A percentile compares a stretch with the other conserved stretches of the same genome.
Evolutionary conservation across 2,329 filamentous ascomycete species (phyloP).

Genomic region (Verticillium klebahnii): DNA sequence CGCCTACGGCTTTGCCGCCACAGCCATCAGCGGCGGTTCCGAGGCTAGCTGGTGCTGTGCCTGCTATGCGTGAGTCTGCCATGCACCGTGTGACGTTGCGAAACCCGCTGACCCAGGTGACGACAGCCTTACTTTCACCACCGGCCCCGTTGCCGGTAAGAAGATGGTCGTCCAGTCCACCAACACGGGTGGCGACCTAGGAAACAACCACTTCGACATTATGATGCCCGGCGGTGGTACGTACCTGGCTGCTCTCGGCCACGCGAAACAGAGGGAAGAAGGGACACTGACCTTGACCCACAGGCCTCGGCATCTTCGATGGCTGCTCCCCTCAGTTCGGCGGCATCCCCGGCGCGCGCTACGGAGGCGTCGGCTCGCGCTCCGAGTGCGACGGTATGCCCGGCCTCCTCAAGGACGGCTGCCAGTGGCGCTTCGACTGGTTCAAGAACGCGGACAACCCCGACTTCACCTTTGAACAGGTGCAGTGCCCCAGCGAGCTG

Average conservation of each 20-base stretch:
- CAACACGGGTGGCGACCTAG: conserved; percentile 57
- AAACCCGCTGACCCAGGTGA: conserved; percentile 18
- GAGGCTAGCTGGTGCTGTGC: conserved; percentile 62
- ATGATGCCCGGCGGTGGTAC: conserved; percentile 52
- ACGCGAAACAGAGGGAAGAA: neutral
- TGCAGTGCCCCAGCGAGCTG: conserved; percentile 48
- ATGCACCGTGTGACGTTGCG: neutral
- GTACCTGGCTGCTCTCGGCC: neutral
- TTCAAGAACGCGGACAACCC: conserved; percentile 56
- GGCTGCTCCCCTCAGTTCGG: conserved; percentile 46
- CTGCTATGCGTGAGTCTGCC: conserved; percentile 46
- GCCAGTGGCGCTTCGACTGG: conserved; percentile 62
- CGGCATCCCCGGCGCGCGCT: conserved; percentile 41
- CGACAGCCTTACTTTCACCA: conserved; percentile 46
- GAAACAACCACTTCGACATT: conserved; percentile 55
- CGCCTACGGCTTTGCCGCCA: conserved; percentile 64
- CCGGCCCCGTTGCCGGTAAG: conserved; percentile 50
- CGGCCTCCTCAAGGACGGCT: conserved; percentile 46
- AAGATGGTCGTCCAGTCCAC: conserved; percentile 62
- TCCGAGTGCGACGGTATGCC: conserved; percentile 49
- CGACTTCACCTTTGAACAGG: conserved; percentile 46
- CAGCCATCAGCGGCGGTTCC: conserved; percentile 46
- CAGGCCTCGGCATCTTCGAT: conserved; percentile 38
- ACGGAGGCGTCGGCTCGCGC: conserved; percentile 50
- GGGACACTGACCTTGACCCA: neutral